Evolutionary conservation across 257 asterid species (phyloP), one percentile per base, ranked within the genome.

Genomic region (Solanum tacnaense): DNA sequence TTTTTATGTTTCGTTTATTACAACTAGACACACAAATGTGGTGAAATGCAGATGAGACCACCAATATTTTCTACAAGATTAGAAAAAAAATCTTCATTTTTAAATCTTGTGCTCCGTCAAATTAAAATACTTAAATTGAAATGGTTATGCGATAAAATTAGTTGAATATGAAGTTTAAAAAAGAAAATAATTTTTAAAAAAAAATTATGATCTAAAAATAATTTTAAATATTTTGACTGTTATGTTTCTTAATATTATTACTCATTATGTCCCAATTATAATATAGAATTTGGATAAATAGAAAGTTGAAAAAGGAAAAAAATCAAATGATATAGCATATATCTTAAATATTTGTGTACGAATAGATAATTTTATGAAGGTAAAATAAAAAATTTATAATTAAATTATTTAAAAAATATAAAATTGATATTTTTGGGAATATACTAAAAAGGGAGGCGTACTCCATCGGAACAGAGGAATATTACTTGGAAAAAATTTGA

Each of bases 261-360:
- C 16, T 0, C n/a, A 68, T 68, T 68, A 27, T 68, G 2, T 27
- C 36, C 16, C 10, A 25, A 25, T 68, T 13, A 68, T 29, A 0
- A 0, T 1, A 6, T 68, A 27, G 3, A 27, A 13, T 29, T 27
- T 62, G 2, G n/a, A 0, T 71, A 0, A 29, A 27, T 3, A 65
- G 4, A 29, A 0, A 27, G 9, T 25, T 6, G 0, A 6, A 68
- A 27, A 3, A 6, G 5, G 0, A 4, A 9, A 23, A 62, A 62
- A 23, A 60, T 23, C 70, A 60, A 60, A 67, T 25, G 18, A 11
- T 67, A 27, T 5, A 27, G 2, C 4, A 71, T 71, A 31, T 15
- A 13, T 71, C 0, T 3, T 7, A 29, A 31, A 72, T 72, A 32
- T 72, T 31, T 32, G 21, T 6, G 39, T 16, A 10, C 0, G 2